Base-by-base conservation (phyloP, 1,284 basidiomycete species). In the Pseudozyma pruni region DNA sequence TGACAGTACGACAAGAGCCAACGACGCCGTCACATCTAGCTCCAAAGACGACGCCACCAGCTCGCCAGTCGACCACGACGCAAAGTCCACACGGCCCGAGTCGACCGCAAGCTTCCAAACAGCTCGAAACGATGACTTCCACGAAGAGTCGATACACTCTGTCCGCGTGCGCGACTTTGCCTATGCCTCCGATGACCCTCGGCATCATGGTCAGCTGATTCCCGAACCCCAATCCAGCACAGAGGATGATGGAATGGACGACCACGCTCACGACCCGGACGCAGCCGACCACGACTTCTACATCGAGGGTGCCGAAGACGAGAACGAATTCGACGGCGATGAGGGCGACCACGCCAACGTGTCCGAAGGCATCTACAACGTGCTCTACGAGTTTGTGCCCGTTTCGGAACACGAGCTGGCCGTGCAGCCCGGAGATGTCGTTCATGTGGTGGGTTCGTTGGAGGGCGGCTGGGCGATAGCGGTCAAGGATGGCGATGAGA, bases 401-500 rank as follows among this genome's bases (percentile, higher is more conserved):
- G 75, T 70, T 7, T 67, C 60, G n/a, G 69, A 67, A n/a, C 72
- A 74, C 48, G 75, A 76, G 40, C 42, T 76, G 35, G 63, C 57
- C 4, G 62, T 74, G 1, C 33, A 46, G n/a, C 43, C 64, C 1
- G 75, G 55, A 22, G 69, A 74, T 23, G 33, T 49, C 4, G 49
- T 76, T 8, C 60, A 57, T 14, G 75, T 76, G 2, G 66, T 76
- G 1, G 75, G 75, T 1, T 57, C 54, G 16, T 38, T 76, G 29
- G 69, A 74, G 10, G 75, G 75, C 11, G 75, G 75, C 0, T 76
- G 75, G 75, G 68, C 72, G 1, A 75, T 76, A 17, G 75, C 64
- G 7, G 32, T 57, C 44, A 71, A 57, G 31, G 47, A 56, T 11
- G 42, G 33, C 25, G 43, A 53, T 8, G 48, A 52, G 35, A 40